These are phyloP conservation scores for Penicillium egyptiacum DNA, from an alignment of 495 filamentous ascomycete genomes.

Conservation along the genomic window DNA sequence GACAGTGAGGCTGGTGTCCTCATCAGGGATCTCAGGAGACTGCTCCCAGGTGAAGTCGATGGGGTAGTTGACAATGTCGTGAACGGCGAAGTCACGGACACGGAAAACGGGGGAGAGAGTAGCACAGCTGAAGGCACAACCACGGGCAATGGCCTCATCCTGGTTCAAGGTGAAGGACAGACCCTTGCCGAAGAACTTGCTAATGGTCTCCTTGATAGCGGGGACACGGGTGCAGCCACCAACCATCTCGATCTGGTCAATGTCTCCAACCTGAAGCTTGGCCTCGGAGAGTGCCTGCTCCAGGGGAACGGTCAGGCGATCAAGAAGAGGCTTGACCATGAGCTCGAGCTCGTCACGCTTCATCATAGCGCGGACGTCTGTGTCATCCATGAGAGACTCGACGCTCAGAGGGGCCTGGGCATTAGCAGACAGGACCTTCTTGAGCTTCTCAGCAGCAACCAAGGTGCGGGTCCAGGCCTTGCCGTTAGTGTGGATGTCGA, in stretches of 20 bases:
- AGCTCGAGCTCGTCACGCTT: conserved; percentile 94
- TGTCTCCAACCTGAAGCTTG: conserved; percentile 84
- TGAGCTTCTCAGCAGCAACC: conserved; percentile 91
- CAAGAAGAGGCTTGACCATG: conserved; percentile 81
- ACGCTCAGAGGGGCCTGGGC: conserved; percentile 92
- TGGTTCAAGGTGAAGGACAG: conserved; percentile 98
- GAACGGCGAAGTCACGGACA: conserved; percentile 94
- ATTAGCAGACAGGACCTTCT: conserved; percentile 98
- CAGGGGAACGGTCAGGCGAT: conserved; percentile 68
- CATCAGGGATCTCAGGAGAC: conserved; percentile 95
- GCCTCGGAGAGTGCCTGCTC: conserved; percentile 92
- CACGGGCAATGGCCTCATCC: conserved; percentile 95
- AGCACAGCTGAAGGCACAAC: conserved; percentile 96
- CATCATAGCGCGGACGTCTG: conserved; percentile 84
- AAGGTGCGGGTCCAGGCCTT: conserved; percentile 87
- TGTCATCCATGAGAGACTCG: conserved; percentile 97
- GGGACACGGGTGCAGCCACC: conserved; percentile 96
- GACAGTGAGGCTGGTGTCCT: conserved; percentile 95
- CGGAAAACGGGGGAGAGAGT: conserved; percentile 98
- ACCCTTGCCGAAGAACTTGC: conserved; percentile 84
- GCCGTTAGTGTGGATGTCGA: conserved; percentile 82
- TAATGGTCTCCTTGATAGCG: conserved; percentile 83
- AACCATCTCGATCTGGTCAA: conserved; percentile 90
- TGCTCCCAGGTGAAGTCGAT: conserved; percentile 99
- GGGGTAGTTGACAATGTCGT: conserved; percentile 96